Conservation (phyloP, 164 flowering plant species). For the Protea cynaroides region DNA sequence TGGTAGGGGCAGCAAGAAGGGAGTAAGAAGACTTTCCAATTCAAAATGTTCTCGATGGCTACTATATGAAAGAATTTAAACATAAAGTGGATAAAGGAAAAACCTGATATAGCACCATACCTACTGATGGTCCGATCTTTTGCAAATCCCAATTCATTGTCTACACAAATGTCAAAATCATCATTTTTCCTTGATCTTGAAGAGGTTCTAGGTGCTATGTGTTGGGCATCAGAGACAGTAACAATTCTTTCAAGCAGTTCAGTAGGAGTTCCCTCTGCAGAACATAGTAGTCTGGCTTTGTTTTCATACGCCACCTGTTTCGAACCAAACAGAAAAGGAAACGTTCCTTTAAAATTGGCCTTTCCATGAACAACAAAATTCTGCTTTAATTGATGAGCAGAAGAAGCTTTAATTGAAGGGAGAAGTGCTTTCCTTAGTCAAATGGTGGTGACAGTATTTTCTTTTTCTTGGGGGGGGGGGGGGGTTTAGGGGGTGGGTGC, state of each 20-base stretch:
- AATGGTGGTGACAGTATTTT: no score
- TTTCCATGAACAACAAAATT: not conserved
- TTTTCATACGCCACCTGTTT: constrained; percentile 91
- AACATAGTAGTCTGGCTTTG: constrained; percentile 67
- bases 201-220: constrained; percentile 81
- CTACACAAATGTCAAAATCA: constrained; percentile 76
- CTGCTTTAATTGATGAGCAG: no score
- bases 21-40: not conserved
- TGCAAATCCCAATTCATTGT: constrained; percentile 94
- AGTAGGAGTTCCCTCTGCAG: constrained; percentile 82
- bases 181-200: constrained; percentile 84
- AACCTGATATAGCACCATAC: constrained; percentile 28
- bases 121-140: constrained; percentile 97
- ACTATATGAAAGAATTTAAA: no score
- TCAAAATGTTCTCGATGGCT: not conserved
- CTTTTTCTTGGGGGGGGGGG: no score
- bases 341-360: not conserved
- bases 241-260: constrained; percentile 66
- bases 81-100: no score
- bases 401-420: no score
- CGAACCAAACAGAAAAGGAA: constrained; percentile 1
- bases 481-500: no score
- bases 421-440: no score
- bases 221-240: constrained; percentile 74
- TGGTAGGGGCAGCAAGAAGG: not conserved